phyloP scores from a whole-genome alignment of 2,329 filamentous ascomycete species.

The Coniochaeta ligniaria region DNA sequence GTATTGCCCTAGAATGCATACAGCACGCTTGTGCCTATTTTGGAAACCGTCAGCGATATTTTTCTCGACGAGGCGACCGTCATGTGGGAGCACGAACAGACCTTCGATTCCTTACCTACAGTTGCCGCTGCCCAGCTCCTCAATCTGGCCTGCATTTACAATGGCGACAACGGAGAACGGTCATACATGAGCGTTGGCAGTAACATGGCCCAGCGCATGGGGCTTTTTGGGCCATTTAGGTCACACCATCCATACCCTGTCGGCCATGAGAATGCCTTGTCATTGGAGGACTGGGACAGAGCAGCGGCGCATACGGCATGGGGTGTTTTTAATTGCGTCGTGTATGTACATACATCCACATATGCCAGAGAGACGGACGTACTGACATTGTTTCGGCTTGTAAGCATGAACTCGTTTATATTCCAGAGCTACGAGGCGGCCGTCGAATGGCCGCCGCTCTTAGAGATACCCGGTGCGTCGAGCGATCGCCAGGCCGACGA shows the following conservation, averaged over 20 bases:
- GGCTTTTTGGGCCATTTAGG: not conserved
- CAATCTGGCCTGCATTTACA: conserved; percentile 4
- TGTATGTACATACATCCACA: not conserved
- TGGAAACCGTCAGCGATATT: conserved; percentile 2
- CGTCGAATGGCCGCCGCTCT: not conserved
- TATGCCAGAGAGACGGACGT: not conserved
- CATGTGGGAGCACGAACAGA: conserved; percentile 4
- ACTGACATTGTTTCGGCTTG: not conserved
- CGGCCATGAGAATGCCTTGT: not conserved
- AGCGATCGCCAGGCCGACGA: not conserved
- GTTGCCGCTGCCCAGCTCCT: conserved; percentile 8
- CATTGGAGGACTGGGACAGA: not conserved
- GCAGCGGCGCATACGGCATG: conserved; percentile 2
- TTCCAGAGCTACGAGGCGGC: not conserved
- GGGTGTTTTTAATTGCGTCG: not conserved
- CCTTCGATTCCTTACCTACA: conserved; percentile 4
- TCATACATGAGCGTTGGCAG: conserved; percentile 5
- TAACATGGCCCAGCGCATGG: conserved; percentile 5
- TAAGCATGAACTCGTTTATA: not conserved
- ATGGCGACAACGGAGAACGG: conserved; percentile 1
- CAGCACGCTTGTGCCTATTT: conserved; percentile 3
- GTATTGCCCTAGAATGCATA: conserved; percentile 6
- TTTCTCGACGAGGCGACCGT: conserved; percentile 6
- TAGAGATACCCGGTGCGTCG: conserved; percentile 2
- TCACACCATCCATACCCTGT: not conserved